Base-by-base conservation (phyloP, 768 basidiomycete species). In the Hygrocybe punicea region DNA sequence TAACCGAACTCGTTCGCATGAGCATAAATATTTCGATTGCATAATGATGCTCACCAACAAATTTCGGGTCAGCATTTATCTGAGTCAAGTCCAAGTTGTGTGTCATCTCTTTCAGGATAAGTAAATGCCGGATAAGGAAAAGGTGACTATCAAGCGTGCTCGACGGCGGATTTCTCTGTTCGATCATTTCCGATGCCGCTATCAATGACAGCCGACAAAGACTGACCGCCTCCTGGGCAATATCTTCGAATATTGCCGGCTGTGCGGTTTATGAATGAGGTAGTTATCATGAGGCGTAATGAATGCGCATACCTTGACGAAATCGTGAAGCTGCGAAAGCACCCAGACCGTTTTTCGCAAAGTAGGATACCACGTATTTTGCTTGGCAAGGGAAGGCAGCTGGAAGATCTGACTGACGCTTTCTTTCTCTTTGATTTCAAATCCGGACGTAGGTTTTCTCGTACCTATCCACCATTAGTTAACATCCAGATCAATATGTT, bases 191-290 rank as follows among this genome's bases (percentile, higher is more conserved):
- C 0, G 89, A 80, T 0, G 91, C 93, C 5, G 80, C 70, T 35
- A 89, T 77, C 3, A 98, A 81, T 0, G 95, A 96, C 57, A 87
- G 81, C 35, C 87, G 83, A 68, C 94, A 96, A 4, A 93, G 76
- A 11, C 81, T 78, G 33, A 97, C 80, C 0, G 95, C 92, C 73
- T 98, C 95, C 72, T 94, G 91, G 0, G 96, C 94, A 39, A 98
- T 90, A 69, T 99, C 97, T 63, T 94, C 90, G 57, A 97, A 99
- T 57, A 98, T 95, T 1, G 85, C 87, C n/a, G 91, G 86, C 94
- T 98, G 57, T 6, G 34, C 11, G 36, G 52, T 51, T 55, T 56
- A 35, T 52, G 36, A 44, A 16, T 33, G 39, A 37, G 37, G 34
- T 37, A 46, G 35, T 14, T 39, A 25, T 8, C 2, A 50, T 6